These are phyloP conservation scores for Pseudopithomyces chartarum DNA, from an alignment of 2,329 filamentous ascomycete genomes.

Conservation along the genomic window DNA sequence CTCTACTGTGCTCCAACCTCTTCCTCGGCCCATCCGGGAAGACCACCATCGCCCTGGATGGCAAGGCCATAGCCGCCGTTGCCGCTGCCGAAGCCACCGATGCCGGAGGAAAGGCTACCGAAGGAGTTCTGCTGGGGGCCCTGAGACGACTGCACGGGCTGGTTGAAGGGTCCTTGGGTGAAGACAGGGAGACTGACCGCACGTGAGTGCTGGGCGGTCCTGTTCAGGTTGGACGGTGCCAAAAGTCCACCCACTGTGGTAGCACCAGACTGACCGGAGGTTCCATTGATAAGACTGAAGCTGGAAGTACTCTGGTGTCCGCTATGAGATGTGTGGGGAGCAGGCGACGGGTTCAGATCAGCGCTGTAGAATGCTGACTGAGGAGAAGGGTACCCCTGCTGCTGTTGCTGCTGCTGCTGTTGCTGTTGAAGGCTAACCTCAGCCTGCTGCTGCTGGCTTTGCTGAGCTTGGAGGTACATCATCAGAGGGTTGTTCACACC, in stretches of 20 bases:
- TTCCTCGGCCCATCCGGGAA: constrained; percentile 68
- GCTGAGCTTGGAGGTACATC: constrained; percentile 81
- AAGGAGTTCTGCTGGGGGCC: constrained; percentile 54
- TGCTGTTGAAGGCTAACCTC: constrained; percentile 43
- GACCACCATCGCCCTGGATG: constrained; percentile 61
- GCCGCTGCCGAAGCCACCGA: constrained; percentile 60
- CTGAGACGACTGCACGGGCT: constrained; percentile 45
- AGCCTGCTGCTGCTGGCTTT: constrained; percentile 50
- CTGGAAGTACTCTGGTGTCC: constrained; percentile 59
- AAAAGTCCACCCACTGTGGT: constrained; percentile 78
- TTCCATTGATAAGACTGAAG: constrained; percentile 55
- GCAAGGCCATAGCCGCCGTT: constrained; percentile 64
- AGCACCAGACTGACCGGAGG: constrained; percentile 54
- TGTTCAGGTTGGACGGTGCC: constrained; percentile 68
- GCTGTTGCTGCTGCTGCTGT: constrained; percentile 53
- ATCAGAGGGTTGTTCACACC: constrained; percentile 85
- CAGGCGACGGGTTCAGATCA: constrained; percentile 65
- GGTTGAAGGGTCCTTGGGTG: constrained; percentile 62
- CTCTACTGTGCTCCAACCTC: constrained; percentile 61
- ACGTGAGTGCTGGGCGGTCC: constrained; percentile 69
- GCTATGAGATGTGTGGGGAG: constrained; percentile 64
- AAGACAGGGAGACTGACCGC: constrained; percentile 86
- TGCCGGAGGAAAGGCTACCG: constrained; percentile 62
- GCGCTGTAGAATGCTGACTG: constrained; percentile 80
- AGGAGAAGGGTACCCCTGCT: constrained; percentile 72